Evolutionary conservation across 1,139 yeast species (phyloP).

Genomic region (Candida pseudoviswanathii): DNA sequence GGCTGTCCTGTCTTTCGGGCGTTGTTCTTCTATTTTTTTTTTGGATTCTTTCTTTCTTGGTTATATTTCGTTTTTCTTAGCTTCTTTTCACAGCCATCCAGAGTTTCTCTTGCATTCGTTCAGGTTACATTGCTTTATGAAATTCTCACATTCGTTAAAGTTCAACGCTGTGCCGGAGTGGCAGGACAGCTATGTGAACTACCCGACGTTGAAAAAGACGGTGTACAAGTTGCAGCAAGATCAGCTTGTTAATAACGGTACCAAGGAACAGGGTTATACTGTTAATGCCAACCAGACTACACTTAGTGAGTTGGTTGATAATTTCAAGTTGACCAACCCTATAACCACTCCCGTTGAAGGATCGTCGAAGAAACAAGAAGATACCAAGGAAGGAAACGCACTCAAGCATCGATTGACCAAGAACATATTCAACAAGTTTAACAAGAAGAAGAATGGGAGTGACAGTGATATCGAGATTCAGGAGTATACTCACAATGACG

Average conservation of each 20-base stretch:
- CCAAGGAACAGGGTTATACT: conserved; percentile 29
- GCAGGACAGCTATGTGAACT: conserved; percentile 68
- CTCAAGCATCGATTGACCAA: conserved; percentile 16
- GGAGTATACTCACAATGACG: conserved; percentile 7
- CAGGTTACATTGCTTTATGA: conserved; percentile 40
- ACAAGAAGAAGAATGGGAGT: conserved; percentile 4
- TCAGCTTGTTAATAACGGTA: conserved; percentile 26
- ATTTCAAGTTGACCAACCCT: conserved; percentile 8
- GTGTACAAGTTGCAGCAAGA: conserved; percentile 52
- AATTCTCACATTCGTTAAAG: conserved; percentile 72
- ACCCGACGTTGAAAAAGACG: conserved; percentile 62
- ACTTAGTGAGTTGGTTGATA: conserved; percentile 30
- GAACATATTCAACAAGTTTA: conserved; percentile 11
- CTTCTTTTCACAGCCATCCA: not conserved
- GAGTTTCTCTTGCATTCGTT: not conserved
- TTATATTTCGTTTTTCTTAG: not conserved
- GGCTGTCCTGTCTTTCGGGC: not conserved
- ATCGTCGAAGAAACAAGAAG: conserved; percentile 4
- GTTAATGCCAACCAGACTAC: conserved; percentile 24
- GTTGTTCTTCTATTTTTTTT: not conserved
- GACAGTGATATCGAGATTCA: conserved; percentile 12
- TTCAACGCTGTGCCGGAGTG: conserved; percentile 84
- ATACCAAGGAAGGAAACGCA: not conserved
- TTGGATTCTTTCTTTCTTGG: not conserved
- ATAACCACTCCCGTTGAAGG: not conserved